phyloP scores from a whole-genome alignment of 1,139 yeast species.

The Scheffersomyces segobiensis region DNA sequence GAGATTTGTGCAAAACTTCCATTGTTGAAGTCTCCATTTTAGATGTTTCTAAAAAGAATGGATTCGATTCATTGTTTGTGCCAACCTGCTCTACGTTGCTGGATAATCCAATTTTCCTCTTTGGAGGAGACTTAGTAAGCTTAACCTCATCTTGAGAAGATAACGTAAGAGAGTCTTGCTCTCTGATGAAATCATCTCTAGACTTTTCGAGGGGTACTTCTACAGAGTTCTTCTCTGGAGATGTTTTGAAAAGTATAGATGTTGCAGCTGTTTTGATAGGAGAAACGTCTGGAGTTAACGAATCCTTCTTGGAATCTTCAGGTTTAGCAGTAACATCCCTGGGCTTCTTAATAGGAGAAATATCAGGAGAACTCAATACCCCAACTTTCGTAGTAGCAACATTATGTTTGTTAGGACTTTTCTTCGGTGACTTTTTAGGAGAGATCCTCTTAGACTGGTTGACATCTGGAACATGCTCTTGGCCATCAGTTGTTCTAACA shows the following conservation, averaged over 20 bases:
- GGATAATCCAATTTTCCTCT: background rate
- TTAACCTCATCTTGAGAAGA: background rate
- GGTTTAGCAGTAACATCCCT: background rate
- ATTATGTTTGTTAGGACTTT: background rate
- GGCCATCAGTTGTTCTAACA: background rate
- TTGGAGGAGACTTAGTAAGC: background rate
- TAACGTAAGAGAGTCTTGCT: background rate
- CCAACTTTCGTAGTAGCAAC: background rate
- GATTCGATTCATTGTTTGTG: background rate
- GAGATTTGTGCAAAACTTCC: slow-evolving; percentile 4
- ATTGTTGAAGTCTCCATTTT: slow-evolving; percentile 3
- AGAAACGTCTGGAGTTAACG: background rate
- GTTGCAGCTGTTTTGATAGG: background rate
- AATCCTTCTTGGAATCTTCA: background rate
- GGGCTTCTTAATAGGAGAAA: background rate
- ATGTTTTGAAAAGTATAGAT: background rate
- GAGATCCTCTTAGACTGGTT: background rate
- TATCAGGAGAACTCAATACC: background rate
- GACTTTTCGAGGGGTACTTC: background rate
- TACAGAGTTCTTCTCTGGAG: background rate
- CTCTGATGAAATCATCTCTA: background rate
- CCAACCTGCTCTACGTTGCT: background rate
- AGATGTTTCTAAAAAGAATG: background rate
- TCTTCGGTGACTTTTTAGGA: background rate
- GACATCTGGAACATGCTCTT: background rate